Evolutionary conservation across 352 stramenopile species (phyloP), one percentile per base, ranked within the genome.

Genomic region (Pythium volutum): DNA sequence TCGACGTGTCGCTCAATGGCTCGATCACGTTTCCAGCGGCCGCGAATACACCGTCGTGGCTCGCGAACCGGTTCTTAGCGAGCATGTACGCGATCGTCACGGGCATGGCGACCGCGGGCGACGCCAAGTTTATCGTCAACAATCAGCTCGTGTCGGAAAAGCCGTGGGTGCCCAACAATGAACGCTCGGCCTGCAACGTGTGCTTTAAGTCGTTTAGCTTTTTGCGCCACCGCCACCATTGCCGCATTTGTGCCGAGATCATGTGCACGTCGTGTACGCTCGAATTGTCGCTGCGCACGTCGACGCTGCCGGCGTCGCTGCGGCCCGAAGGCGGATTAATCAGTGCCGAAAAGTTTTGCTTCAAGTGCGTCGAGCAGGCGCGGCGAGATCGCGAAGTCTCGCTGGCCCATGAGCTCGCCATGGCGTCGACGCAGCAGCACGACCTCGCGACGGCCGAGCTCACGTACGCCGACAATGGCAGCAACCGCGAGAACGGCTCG

Each of bases 151-250:
- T 91, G 31, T 84, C 82, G 18, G 74, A 88, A 55, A 87, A 85
- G 39, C 71, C 73, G 4, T 91, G 79, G 79, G 79, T 89, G 27
- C 76, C 77, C 1, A 89, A 89, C 63, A 77, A 78, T 50, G 78
- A 88, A 54, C 76, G 82, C 0, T 74, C 80, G 16, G 77, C 79
- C 4, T 93, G 83, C 45, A 87, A 71, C 25, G 77, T 91, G 10
- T 93, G 83, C 62, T 85, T 88, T 59, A 89, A 89, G 69, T 85
- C 74, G 42, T 93, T 93, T 53, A 84, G 77, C 47, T 59, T 90
- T 51, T 64, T 93, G 52, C 80, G 82, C 1, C 80, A 78, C 42
- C 82, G 84, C 34, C 84, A 94, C 65, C 82, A 94, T 66, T 94
- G 84, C 61, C 82, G 82, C 31, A 79, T 87, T 8, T 94, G 84